These are phyloP conservation scores for Phylloporus sp. DNA, from an alignment of 768 basidiomycete genomes.

Conservation along the genomic window DNA sequence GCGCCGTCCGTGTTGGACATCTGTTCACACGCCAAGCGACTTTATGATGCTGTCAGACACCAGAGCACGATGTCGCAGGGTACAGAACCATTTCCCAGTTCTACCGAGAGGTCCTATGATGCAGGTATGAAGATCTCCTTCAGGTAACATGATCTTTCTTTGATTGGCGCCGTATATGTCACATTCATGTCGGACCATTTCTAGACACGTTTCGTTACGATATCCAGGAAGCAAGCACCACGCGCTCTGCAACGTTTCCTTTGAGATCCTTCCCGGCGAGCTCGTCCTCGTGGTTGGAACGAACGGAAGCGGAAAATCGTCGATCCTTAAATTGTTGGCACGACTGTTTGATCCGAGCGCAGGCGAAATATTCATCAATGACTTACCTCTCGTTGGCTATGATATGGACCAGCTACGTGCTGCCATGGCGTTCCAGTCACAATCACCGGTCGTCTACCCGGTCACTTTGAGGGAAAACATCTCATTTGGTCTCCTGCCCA, in stretches of 20 bases:
- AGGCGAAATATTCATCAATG: slow-evolving; percentile 44
- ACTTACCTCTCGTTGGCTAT: slow-evolving; percentile 35
- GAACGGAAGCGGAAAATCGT: slow-evolving; percentile 28
- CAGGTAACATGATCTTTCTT: slow-evolving; percentile 7
- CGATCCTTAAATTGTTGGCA: slow-evolving; percentile 44
- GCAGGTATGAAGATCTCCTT: slow-evolving; percentile 27
- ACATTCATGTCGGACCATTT: background rate
- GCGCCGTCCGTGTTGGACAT: slow-evolving; percentile 9
- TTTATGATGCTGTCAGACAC: slow-evolving; percentile 22
- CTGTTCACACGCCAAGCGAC: slow-evolving; percentile 13
- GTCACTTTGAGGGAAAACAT: slow-evolving; percentile 43
- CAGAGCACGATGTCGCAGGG: slow-evolving; percentile 16
- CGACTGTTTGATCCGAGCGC: slow-evolving; percentile 43
- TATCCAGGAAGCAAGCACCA: slow-evolving; percentile 20
- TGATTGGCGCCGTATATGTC: background rate
- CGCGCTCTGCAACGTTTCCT: slow-evolving; percentile 23
- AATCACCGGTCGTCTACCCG: slow-evolving; percentile 47
- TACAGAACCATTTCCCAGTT: slow-evolving; percentile 17
- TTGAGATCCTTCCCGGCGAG: slow-evolving; percentile 27
- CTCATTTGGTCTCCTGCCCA: slow-evolving; percentile 23
- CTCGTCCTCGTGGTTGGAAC: slow-evolving; percentile 30
- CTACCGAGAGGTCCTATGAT: background rate
- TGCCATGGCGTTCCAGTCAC: slow-evolving; percentile 45
- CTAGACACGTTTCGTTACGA: slow-evolving; percentile 19
- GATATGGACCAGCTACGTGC: slow-evolving; percentile 37